Evolutionary conservation across 2,329 filamentous ascomycete genomes (phyloP), one percentile per base, ranked within the genome.

Genomic region (Hirsutella minnesotensis): DNA sequence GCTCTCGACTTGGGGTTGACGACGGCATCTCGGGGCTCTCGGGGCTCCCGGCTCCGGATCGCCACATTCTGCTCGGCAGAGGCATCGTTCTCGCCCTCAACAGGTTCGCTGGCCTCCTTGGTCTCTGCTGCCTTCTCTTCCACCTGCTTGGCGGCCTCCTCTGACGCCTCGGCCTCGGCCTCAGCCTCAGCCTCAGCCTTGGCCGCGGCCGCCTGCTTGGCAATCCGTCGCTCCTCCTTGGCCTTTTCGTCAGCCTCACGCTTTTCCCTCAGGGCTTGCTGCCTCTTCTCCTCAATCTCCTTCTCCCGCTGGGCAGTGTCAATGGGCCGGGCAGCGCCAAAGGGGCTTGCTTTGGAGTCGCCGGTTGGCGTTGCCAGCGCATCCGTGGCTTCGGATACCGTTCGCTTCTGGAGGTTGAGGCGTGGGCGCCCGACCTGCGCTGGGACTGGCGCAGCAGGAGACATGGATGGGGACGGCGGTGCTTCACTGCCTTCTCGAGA

Each of bases 291-390:
- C 56, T 94, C 90, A 45, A 98, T 80, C 62, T 94, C 82, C 54
- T 81, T 83, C 68, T 96, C 90, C 51, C 86, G 81, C 13, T 88
- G 77, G 38, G 86, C 85, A 38, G 90, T 96, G 65, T 98, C 89
- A 54, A 96, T 95, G 43, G 92, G 92, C 48, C 84, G 81, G 44
- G 92, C 92, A 47, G 85, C 89, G 55, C 92, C 92, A 60, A 98
- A 98, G 34, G 88, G 88, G 63, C 83, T 96, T 21, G 88, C 76
- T 70, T 95, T 96, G 35, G 85, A 70, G 55, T 92, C 83, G 27
- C 66, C 54, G n/a, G 64, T 55, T 9, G 79, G 69, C 20, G 79
- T 60, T 3, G 74, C 67, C 29, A 66, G 50, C 9, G 65, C 56
- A 47, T 76, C 75, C 4, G 69, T 58, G 3, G 69, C 73, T 55